Conservation (phyloP, 2,329 filamentous ascomycete genomes). For the Phaeoacremonium minimum region DNA sequence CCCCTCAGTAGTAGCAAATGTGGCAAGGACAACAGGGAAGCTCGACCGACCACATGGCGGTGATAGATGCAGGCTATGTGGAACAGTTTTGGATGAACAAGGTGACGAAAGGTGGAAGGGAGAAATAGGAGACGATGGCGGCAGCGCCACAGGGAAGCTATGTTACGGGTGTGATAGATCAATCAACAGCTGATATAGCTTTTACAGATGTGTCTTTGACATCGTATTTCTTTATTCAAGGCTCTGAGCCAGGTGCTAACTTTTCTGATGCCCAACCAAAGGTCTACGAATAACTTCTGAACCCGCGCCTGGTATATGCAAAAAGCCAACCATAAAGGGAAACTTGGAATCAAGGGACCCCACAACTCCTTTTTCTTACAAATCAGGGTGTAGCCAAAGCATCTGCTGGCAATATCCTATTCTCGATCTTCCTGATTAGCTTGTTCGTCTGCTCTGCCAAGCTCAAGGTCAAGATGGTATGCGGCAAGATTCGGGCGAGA, state of each 20-base stretch:
- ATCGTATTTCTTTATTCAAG: too few species aligned
- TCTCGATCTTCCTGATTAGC: conserved; percentile 75
- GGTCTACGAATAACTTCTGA: too few species aligned
- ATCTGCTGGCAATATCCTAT: conserved; percentile 39
- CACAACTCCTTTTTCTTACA: too few species aligned
- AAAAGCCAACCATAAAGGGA: too few species aligned
- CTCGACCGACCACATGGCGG: conserved; percentile 47
- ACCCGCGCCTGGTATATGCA: too few species aligned
- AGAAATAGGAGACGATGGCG: conserved; percentile 47
- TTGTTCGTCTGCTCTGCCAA: conserved; percentile 98
- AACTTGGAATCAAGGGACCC: too few species aligned
- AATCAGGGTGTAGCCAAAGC: too few species aligned
- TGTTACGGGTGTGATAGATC: conserved; percentile 75
- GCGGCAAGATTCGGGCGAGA: conserved; percentile 86
- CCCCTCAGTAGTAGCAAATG: conserved; percentile 89
- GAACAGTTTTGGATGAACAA: conserved; percentile 58
- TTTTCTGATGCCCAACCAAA: too few species aligned
- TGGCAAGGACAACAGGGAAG: conserved; percentile 87
- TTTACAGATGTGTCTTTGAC: too few species aligned
- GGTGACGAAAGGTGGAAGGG: conserved; percentile 62
- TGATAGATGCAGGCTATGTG: conserved; percentile 61
- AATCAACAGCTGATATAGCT: conserved; percentile 38
- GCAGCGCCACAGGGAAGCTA: conserved; percentile 30
- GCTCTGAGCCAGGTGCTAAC: too few species aligned
- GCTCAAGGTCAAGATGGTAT: conserved; percentile 89